These are phyloP conservation scores for Sugiyamaella lignohabitans DNA, from an alignment of 805 yeast species.

Conservation along the genomic window DNA sequence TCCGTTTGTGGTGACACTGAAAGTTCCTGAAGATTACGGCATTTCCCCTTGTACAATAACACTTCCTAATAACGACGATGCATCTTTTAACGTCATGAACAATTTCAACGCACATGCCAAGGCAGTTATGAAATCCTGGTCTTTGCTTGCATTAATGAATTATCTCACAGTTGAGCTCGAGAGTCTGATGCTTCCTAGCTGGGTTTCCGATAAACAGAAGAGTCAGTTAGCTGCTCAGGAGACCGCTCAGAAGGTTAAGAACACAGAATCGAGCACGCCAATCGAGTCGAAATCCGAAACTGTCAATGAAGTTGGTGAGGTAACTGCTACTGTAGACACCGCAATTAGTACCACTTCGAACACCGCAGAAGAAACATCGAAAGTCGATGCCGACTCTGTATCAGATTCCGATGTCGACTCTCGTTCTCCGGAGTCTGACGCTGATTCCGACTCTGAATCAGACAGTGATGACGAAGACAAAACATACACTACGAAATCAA, in stretches of 20 bases:
- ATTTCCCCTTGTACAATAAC: conserved; percentile 16
- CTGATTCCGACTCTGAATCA: conserved; percentile 4
- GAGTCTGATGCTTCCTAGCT: conserved; percentile 17
- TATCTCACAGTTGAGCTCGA: conserved; percentile 16
- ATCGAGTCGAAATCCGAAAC: background rate
- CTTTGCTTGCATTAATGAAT: conserved; percentile 19
- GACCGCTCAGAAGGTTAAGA: background rate
- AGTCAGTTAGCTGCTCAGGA: background rate
- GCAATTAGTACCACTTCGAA: background rate
- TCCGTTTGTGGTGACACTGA: conserved; percentile 13
- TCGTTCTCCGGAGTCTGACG: background rate
- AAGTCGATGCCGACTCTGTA: background rate
- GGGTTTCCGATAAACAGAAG: conserved; percentile 3
- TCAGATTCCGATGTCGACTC: conserved; percentile 2
- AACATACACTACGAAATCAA: background rate
- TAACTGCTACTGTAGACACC: background rate
- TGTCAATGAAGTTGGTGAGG: background rate
- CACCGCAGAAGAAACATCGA: background rate
- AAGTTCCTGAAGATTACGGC: conserved; percentile 20
- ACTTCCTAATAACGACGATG: conserved; percentile 12
- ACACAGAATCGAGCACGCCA: background rate
- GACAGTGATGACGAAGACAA: background rate
- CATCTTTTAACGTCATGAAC: conserved; percentile 16
- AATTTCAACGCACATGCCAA: conserved; percentile 22
- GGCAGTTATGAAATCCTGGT: conserved; percentile 14